Base-by-base conservation (phyloP, 2,329 filamentous ascomycete genomes). In the Sporothrix protearum region DNA sequence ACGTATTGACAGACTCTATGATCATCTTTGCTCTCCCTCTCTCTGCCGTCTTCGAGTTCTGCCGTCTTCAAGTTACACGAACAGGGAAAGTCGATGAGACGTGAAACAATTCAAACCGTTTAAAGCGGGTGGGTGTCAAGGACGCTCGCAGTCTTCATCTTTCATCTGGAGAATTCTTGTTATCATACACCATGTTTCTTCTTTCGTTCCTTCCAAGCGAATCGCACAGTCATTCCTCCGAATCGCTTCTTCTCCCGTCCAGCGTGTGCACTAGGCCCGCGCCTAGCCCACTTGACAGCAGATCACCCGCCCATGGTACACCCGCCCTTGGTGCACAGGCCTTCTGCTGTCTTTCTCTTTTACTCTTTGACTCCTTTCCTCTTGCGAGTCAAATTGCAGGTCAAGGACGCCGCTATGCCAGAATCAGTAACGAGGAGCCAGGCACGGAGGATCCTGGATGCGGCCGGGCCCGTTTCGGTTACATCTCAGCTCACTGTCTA, bases 211-310 rank as follows among this genome's bases (percentile, higher is more conserved):
- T 47, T 14, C 14, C 5, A 5, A 47, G 14, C 42, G 4, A 47
- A 16, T 61, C 36, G 19, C 30, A 61, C 57, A 61, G 57, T 39
- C 33, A 39, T 28, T 57, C 6, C 36, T 16, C 59, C 36, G 36
- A 42, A 22, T 3, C 4, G 9, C 9, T 36, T 61, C 55, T 1
- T 39, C 33, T 61, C 33, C 28, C 19, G 39, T 36, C 55, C 33
- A 64, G 12, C 39, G 55, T 33, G 19, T 8, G 25, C 36, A 45
- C 36, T 45, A 64, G 59, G 12, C 59, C 36, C 28, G 45, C 28
- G 45, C 64, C 64, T 53, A 68, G 47, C 47, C 53, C 45, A 28
- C 47, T 39, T 47, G 64, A 53, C 47, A 68, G 64, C 30, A 68
- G 64, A 68, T 68, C 64, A 68, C 47, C 63, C 63, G 63, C 63